A percentile compares a stretch with the other conserved stretches of the same genome.
phyloP scores from a whole-genome alignment of 768 basidiomycete species.

The Agrocybe praecox region DNA sequence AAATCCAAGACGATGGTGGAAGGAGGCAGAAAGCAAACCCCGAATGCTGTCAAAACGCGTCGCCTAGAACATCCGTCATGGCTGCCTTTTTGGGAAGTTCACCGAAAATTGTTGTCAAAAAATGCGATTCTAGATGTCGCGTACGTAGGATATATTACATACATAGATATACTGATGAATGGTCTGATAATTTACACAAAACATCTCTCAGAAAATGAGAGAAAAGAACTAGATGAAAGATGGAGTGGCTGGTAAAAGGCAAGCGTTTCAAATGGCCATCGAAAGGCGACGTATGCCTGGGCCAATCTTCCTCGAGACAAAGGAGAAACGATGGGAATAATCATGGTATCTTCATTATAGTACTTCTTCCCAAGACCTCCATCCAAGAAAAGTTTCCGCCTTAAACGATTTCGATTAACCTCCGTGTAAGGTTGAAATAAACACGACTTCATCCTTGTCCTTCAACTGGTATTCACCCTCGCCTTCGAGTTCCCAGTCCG shows the following conservation, averaged over 20 bases:
- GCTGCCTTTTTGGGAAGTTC: neutral
- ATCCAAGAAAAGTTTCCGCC: too few relatives aligned
- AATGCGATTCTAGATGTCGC: neutral
- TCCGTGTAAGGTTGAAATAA: slow-evolving; percentile 96
- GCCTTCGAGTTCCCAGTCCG: slow-evolving; percentile 97
- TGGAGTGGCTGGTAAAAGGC: too few relatives aligned
- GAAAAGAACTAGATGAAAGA: too few relatives aligned
- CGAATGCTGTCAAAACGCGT: neutral
- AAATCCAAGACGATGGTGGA: neutral
- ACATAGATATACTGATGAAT: too few relatives aligned
- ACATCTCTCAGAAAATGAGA: too few relatives aligned
- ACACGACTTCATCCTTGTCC: slow-evolving; percentile 87
- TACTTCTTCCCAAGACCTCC: neutral
- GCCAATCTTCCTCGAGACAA: too few relatives aligned
- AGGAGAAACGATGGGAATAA: too few relatives aligned
- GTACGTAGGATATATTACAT: neutral
- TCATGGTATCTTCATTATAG: too few relatives aligned
- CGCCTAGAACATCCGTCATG: neutral
- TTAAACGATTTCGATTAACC: slow-evolving; percentile 45
- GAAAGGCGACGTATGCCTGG: too few relatives aligned
- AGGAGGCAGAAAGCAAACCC: neutral
- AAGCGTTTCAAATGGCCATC: too few relatives aligned
- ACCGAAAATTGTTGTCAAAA: neutral
- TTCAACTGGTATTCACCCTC: slow-evolving; percentile 84
- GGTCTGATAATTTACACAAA: too few relatives aligned